Evolutionary conservation across 495 filamentous ascomycete genomes (phyloP), one percentile per base, ranked within the genome.

Genomic region (Aspergillus sparsus): DNA sequence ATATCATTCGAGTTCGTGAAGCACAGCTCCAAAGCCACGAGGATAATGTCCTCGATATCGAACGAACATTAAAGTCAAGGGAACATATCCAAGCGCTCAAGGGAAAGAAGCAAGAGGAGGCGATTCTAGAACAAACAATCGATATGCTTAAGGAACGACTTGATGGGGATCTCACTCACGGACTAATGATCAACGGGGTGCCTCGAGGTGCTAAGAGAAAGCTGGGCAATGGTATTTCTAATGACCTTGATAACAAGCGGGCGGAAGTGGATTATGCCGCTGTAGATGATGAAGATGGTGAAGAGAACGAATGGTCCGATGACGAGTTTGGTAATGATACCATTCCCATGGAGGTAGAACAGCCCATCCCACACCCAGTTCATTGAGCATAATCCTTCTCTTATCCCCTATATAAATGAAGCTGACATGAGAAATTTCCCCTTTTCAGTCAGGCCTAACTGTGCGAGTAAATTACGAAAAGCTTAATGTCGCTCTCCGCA

Each of bases 401-500:
- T 7, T 15, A 47, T 18, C 18, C 54, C 18, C 13, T 44, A 35
- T 32, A 55, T 32, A 55, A 39, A 37, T 6, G 16, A 37, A 15
- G 39, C 61, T 64, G 34, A 58, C 12, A 52, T 44, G 42, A 11
- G 50, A 15, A 18, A 37, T 46, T 33, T 6, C 2, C 16, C 13
- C 11, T 53, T 35, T n/a, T 41, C 18, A 86, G 83, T 74, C 82
- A 34, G 74, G 87, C 53, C 72, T 91, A 53, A 82, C 90, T 18
- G 76, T 98, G 47, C 86, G 89, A 33, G 79, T 97, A 27, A 96
- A 97, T 70, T 88, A 91, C 68, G 88, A 90, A 37, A 97, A 93
- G 67, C 87, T 91, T 46, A 80, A 85, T 5, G 89, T 98, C 12
- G 80, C 89, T 15, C 81, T 95, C 55, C 90, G 94, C 54, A 97